Conservation (phyloP, 768 basidiomycete genomes). For the Mycena sanguinolenta region DNA sequence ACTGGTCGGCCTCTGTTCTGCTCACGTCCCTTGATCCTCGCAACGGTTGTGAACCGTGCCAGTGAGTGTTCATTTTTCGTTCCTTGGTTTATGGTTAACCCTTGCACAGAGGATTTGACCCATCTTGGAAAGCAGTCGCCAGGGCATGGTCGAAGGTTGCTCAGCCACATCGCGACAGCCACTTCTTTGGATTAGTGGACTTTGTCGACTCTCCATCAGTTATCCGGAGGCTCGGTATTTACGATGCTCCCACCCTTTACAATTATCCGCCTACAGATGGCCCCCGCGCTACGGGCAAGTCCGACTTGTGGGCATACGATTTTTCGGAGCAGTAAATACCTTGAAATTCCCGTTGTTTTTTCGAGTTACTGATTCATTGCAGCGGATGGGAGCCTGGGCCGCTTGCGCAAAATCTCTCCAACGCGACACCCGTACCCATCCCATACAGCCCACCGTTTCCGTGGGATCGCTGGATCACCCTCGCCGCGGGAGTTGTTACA, state of each 20-base stretch:
- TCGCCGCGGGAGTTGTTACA: conserved; percentile 60
- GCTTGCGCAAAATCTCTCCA: conserved; percentile 81
- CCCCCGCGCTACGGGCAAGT: conserved; percentile 61
- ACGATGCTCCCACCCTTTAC: conserved; percentile 86
- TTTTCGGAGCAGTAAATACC: conserved; percentile 3
- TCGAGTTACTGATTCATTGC: not conserved
- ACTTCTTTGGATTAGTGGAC: conserved; percentile 74
- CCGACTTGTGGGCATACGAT: not conserved
- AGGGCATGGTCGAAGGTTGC: conserved; percentile 83
- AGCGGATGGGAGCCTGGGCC: conserved; percentile 59
- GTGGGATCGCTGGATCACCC: conserved; percentile 70
- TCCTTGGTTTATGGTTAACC: not conserved
- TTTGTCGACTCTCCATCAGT: conserved; percentile 77
- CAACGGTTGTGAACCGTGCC: conserved; percentile 91
- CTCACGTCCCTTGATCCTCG: conserved; percentile 88
- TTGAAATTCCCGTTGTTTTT: too few relatives aligned
- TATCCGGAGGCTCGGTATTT: conserved; percentile 88
- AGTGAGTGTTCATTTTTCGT: conserved; percentile 62
- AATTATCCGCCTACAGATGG: conserved; percentile 83
- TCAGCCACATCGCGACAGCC: conserved; percentile 71
- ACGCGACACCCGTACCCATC: conserved; percentile 82
- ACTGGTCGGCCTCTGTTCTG: conserved; percentile 90
- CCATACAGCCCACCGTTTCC: conserved; percentile 86
- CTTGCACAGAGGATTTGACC: conserved; percentile 80
- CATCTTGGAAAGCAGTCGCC: conserved; percentile 84